These are phyloP conservation scores for Mortierella antarctica DNA, from an alignment of 192 early-diverging fungal species.

Conservation along the genomic window DNA sequence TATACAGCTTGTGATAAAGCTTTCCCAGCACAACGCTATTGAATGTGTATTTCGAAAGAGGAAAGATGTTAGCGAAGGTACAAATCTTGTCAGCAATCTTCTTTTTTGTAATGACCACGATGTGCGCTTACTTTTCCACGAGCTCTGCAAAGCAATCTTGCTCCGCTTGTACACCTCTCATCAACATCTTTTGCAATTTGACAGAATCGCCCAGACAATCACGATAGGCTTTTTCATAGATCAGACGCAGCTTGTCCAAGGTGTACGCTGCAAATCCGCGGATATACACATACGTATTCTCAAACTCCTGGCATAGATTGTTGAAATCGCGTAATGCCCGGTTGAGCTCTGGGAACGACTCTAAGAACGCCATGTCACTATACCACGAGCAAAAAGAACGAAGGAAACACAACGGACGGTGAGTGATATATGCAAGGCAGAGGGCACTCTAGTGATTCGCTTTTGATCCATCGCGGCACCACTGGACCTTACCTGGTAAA, in stretches of 20 bases:
- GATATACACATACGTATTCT: conserved; percentile 65
- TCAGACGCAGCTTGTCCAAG: conserved; percentile 60
- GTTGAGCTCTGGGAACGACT: conserved; percentile 53
- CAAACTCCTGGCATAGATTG: conserved; percentile 59
- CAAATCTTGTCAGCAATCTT: not conserved
- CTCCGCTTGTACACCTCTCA: conserved; percentile 46
- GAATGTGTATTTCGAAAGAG: not conserved
- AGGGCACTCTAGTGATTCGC: not conserved
- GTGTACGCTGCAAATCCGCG: conserved; percentile 60
- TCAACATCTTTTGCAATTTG: conserved; percentile 40
- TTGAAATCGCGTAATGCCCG: conserved; percentile 52
- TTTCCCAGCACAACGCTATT: conserved; percentile 60
- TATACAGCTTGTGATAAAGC: conserved; percentile 66
- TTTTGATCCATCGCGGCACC: not conserved
- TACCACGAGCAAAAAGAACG: not conserved
- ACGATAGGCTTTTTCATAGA: conserved; percentile 57
- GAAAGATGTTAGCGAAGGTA: not conserved
- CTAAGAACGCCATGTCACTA: conserved; percentile 62
- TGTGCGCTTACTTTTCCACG: conserved; percentile 60
- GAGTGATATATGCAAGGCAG: not conserved
- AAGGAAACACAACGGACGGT: not conserved
- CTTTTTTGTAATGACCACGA: not conserved
- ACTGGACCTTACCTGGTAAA: conserved; percentile 31
- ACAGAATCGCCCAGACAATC: conserved; percentile 49
- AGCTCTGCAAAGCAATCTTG: conserved; percentile 59